Conservation (phyloP, 2,329 filamentous ascomycete genomes). For the Phialophora verrucosa region DNA sequence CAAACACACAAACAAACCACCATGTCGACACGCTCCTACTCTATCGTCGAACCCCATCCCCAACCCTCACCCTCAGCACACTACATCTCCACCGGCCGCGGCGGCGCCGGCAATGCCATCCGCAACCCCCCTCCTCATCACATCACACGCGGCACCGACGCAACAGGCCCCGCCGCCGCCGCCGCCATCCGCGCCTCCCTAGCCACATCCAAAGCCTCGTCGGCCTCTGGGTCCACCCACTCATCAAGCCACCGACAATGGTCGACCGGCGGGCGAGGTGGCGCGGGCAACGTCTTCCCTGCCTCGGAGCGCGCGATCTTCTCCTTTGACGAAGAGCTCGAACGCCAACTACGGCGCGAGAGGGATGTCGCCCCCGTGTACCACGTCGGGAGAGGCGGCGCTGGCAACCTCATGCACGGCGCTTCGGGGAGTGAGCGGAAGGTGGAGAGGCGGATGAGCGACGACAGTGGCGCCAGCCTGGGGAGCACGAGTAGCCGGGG, state of each 20-base stretch:
- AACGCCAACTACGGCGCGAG: constrained; percentile 60
- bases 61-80: constrained; percentile 52
- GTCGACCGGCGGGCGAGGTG: constrained; percentile 59
- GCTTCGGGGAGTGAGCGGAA: not conserved
- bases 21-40: constrained; percentile 50
- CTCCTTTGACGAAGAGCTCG: constrained; percentile 70
- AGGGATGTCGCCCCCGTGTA: constrained; percentile 64
- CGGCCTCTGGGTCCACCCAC: constrained; percentile 20
- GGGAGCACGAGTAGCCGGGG: constrained; percentile 21
- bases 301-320: constrained; percentile 63
- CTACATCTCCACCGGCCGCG: constrained; percentile 62
- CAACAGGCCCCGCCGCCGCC: constrained; percentile 50
- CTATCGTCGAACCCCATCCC: constrained; percentile 67
- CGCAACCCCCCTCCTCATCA: constrained; percentile 55
- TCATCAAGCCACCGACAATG: constrained; percentile 48
- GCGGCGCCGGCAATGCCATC: constrained; percentile 68
- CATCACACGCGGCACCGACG: constrained; percentile 54
- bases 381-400: constrained; percentile 67
- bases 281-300: constrained; percentile 61
- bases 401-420: constrained; percentile 54
- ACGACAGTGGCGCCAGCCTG: constrained; percentile 20
- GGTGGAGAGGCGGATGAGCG: constrained; percentile 19
- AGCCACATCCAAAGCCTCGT: constrained; percentile 28
- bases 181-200: constrained; percentile 56
- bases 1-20: constrained; percentile 21